Evolutionary conservation across 257 asterid genomes (phyloP).

Genomic region (Solanum tarijense): DNA sequence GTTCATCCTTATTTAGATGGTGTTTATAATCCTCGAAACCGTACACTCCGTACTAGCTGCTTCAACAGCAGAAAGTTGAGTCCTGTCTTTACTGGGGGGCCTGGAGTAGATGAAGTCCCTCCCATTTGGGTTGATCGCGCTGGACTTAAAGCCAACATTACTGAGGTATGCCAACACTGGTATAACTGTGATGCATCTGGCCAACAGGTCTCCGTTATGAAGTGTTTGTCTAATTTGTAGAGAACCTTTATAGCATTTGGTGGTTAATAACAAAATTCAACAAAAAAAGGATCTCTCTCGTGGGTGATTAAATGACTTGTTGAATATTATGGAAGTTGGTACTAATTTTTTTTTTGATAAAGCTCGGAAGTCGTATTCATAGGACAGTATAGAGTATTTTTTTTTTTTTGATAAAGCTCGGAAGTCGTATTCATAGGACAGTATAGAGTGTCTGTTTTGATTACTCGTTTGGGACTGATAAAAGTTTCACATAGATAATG

Average conservation of each 20-base stretch:
- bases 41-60: conserved; percentile 85
- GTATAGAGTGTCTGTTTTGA: not conserved
- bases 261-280: not conserved
- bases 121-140: conserved; percentile 98
- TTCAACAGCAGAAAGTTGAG: conserved; percentile 93
- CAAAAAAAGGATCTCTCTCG: not conserved
- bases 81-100: conserved; percentile 98
- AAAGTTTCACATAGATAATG: not conserved
- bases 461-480: not conserved
- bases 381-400: not conserved
- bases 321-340: not conserved
- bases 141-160: conserved; percentile 81
- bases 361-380: not conserved
- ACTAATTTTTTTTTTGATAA: not conserved
- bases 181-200: not conserved
- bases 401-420: not conserved
- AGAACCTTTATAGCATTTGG: not conserved
- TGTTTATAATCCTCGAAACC: conserved; percentile 74
- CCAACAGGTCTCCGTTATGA: not conserved
- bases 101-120: conserved; percentile 93
- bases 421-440: not conserved
- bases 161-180: conserved; percentile 45
- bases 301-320: not conserved
- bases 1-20: conserved; percentile 95
- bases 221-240: not conserved